Evolutionary conservation across 768 basidiomycete genomes (phyloP).

Genomic region (Lactarius deliciosus): DNA sequence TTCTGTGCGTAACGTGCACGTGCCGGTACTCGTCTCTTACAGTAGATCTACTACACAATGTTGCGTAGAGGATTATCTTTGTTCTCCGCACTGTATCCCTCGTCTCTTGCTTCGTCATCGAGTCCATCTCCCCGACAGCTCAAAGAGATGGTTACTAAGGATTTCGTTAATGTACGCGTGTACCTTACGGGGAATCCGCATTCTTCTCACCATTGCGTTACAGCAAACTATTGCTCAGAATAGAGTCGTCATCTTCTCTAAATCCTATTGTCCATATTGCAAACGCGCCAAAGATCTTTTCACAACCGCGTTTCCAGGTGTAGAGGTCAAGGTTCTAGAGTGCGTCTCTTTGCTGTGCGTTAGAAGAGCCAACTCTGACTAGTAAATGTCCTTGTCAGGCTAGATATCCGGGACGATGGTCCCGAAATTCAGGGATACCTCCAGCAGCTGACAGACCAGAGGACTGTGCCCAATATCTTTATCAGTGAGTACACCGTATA

Average conservation of each 20-base stretch:
- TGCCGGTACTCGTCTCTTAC: constrained; percentile 5
- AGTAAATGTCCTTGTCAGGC: constrained; percentile 38
- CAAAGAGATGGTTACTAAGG: constrained; percentile 36
- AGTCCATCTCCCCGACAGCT: constrained; percentile 37
- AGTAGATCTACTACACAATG: constrained; percentile 18
- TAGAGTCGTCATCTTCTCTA: constrained; percentile 44
- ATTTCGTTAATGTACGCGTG: constrained; percentile 43
- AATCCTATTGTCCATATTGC: constrained; percentile 45
- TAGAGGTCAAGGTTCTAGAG: constrained; percentile 39
- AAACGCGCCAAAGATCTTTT: constrained; percentile 41
- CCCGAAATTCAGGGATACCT: constrained; percentile 66
- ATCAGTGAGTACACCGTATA: constrained; percentile 49
- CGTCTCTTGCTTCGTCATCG: constrained; percentile 36
- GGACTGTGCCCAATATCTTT: constrained; percentile 78
- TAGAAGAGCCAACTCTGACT: neutral
- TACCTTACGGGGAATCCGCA: neutral
- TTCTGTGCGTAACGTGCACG: neutral
- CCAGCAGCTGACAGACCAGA: constrained; percentile 57
- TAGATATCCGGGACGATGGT: constrained; percentile 61
- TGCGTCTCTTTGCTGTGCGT: constrained; percentile 29
- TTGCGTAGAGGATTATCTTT: constrained; percentile 25
- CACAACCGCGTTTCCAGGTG: constrained; percentile 35
- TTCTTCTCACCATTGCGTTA: neutral
- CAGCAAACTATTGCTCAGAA: constrained; percentile 40
- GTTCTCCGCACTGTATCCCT: constrained; percentile 28